Conservation (phyloP, 2,329 filamentous ascomycete species). For the Amauroascus niger region DNA sequence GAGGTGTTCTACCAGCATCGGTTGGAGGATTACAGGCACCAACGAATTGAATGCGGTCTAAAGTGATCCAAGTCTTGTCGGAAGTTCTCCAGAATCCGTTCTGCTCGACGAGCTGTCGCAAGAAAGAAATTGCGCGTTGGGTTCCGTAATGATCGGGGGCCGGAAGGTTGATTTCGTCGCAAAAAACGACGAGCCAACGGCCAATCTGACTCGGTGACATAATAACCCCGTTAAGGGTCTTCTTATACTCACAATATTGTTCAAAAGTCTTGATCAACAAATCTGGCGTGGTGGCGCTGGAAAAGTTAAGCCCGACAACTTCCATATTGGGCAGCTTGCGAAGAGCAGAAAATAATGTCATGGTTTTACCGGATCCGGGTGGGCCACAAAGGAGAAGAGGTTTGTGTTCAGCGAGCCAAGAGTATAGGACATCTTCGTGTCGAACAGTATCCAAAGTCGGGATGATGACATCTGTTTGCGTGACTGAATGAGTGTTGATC, state of each 20-base stretch:
- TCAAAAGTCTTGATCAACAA: constrained; percentile 98
- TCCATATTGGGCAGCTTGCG: constrained; percentile 98
- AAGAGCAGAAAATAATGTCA: constrained; percentile 96
- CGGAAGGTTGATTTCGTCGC: constrained; percentile 97
- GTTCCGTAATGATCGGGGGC: constrained; percentile 97
- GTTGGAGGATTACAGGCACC: constrained; percentile 97
- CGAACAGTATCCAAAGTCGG: constrained; percentile 94
- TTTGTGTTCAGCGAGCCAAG: constrained; percentile 98
- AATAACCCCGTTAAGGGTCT: constrained; percentile 91
- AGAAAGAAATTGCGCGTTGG: constrained; percentile 91
- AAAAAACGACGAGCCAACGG: constrained; percentile 96
- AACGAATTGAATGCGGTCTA: constrained; percentile 97
- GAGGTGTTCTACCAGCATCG: constrained; percentile 87
- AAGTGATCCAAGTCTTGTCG: constrained; percentile 94
- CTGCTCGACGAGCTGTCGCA: constrained; percentile 94
- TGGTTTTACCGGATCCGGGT: constrained; percentile 97
- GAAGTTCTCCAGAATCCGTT: constrained; percentile 98
- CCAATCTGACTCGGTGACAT: constrained; percentile 94
- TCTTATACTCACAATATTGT: constrained; percentile 99
- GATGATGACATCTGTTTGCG: constrained; percentile 96
- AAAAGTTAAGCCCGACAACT: constrained; percentile 97
- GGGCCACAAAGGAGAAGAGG: constrained; percentile 92
- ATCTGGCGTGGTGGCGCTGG: constrained; percentile 94
- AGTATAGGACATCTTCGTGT: constrained; percentile 98
- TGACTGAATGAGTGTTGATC: constrained; percentile 96